Evolutionary conservation across 805 yeast species (phyloP).

Genomic region (Huiozyma sinensis): DNA sequence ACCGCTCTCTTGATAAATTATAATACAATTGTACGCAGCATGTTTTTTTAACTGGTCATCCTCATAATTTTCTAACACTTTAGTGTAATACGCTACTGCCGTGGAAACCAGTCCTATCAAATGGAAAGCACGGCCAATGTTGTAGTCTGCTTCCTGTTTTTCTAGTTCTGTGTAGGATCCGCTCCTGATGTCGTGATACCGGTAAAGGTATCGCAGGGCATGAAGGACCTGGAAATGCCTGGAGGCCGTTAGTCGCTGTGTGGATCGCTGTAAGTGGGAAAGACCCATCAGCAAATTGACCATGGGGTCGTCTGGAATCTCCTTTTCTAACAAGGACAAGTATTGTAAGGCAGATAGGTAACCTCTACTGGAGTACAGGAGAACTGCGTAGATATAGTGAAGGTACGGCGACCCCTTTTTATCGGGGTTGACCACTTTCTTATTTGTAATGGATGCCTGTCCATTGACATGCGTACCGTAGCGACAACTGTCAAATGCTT

Average conservation of each 20-base stretch:
- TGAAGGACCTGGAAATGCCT: conserved; percentile 83
- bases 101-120: conserved; percentile 63
- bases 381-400: conserved; percentile 66
- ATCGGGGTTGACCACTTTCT: conserved; percentile 32
- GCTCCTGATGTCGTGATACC: conserved; percentile 50
- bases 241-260: conserved; percentile 79
- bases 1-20: conserved; percentile 68
- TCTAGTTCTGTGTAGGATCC: conserved; percentile 32
- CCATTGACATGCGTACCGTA: conserved; percentile 50
- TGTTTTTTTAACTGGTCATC: conserved; percentile 58
- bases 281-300: conserved; percentile 65
- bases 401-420: conserved; percentile 54
- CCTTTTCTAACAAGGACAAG: conserved; percentile 56
- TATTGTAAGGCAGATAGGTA: conserved; percentile 77
- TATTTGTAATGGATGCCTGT: conserved; percentile 61
- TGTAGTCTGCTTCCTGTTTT: conserved; percentile 69
- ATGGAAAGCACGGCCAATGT: conserved; percentile 78
- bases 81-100: conserved; percentile 66
- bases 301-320: conserved; percentile 67
- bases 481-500: conserved; percentile 71
- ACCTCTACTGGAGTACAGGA: conserved; percentile 71
- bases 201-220: conserved; percentile 68
- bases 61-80: conserved; percentile 45
- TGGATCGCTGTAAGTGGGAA: conserved; percentile 77
- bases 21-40: conserved; percentile 75